Conservation (phyloP, 768 basidiomycete species). For the Macrolepiota albuminosa region DNA sequence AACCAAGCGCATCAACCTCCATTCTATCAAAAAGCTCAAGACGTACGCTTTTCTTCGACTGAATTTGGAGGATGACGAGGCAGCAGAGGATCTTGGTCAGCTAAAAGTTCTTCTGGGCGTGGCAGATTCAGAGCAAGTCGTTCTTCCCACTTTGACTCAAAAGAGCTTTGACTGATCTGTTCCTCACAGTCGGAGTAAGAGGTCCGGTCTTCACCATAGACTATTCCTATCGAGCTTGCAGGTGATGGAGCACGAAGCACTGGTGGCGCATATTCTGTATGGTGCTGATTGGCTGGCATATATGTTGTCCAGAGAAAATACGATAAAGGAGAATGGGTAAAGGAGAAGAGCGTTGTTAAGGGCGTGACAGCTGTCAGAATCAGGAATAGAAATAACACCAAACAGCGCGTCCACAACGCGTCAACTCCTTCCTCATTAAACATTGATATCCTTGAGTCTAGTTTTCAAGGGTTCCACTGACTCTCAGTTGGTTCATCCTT, state of each 20-base stretch:
- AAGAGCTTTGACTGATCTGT: constrained; percentile 28
- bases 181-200: constrained; percentile 40
- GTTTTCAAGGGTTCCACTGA: neutral
- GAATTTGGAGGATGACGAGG: constrained; percentile 21
- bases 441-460: neutral
- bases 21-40: neutral
- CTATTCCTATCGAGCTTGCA: constrained; percentile 47
- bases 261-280: constrained; percentile 44
- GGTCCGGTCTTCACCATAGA: constrained; percentile 41
- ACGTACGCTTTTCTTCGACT: constrained; percentile 32
- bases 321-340: neutral
- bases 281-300: constrained; percentile 24
- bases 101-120: constrained; percentile 35
- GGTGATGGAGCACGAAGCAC: constrained; percentile 46
- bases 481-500: neutral
- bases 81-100: constrained; percentile 35
- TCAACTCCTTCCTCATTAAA: neutral
- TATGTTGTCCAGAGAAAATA: neutral
- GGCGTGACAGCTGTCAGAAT: neutral
- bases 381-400: neutral
- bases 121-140: constrained; percentile 31
- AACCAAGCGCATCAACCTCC: neutral
- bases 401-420: constrained; percentile 7
- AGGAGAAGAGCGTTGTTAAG: neutral
- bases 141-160: constrained; percentile 41